Base-by-base conservation (phyloP, 305 asterid species). In the Fraxinus velutina region DNA sequence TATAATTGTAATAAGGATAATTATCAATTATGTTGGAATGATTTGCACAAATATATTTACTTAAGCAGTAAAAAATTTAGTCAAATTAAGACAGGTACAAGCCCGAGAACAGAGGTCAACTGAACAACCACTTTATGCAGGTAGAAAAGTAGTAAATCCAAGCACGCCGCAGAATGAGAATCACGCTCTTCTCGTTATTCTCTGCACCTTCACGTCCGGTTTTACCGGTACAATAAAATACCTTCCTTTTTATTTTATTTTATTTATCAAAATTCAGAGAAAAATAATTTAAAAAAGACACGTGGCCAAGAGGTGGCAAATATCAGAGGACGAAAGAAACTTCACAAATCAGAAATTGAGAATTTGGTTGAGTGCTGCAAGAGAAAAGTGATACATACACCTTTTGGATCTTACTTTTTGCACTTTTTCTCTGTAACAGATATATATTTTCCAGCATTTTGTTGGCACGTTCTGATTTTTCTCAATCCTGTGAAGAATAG, bases 301-400 rank as follows among this genome's bases (percentile, higher is more conserved):
- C 91, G 92, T 89, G 79, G 80, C 76, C 64, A 80, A 79, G 86
- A 76, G 81, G 10, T 55, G 66, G 10, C 66, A 55, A 55, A 55
- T 55, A 55, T 19, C 66, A 55, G 66, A 17, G 83, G 44, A 71
- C 68, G 70, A 66, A 87, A 74, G 84, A 85, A 84, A 78, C 72
- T 86, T 84, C 84, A 86, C 84, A 82, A 85, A 76, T 91, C 85
- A 86, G 84, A 82, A 85, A 76, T 91, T 89, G 86, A 78, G 75
- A 87, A 74, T 80, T 80, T 84, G 87, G 89, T 86, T 42, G 80
- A 82, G 89, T 80, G 86, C 75, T 24, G 86, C 79, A 79, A 77
- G 86, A 78, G 60, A 80, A 24, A 84, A 44, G 77, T 76, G 44
- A 79, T 70, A 83, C 83, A 76, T 37, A 79, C 39, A 82, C 77